phyloP scores from a whole-genome alignment of 2,329 filamentous ascomycete species.

The Aotearoamyces nothofagi region DNA sequence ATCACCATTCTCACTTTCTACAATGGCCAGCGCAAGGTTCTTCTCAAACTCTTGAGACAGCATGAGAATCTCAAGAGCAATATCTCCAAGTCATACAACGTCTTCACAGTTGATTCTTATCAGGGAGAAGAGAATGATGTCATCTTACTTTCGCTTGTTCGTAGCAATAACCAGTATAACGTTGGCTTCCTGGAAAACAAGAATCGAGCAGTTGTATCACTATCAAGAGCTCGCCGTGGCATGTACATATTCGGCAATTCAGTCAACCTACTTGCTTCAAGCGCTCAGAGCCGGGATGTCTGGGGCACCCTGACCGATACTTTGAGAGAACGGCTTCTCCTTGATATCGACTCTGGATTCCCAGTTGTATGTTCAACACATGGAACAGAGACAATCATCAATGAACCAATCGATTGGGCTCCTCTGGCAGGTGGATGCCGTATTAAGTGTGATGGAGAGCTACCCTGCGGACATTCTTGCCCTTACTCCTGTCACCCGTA shows the following conservation, averaged over 20 bases:
- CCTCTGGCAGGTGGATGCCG: conserved; percentile 36
- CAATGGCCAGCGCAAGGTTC: conserved; percentile 59
- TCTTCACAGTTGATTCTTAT: conserved; percentile 76
- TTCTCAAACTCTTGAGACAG: conserved; percentile 31
- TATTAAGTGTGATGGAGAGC: conserved; percentile 24
- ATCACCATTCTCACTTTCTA: conserved; percentile 84
- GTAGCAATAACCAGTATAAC: conserved; percentile 40
- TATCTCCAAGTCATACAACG: conserved; percentile 26
- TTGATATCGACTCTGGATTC: conserved; percentile 25
- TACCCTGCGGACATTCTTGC: conserved; percentile 18
- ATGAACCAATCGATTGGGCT: conserved; percentile 36
- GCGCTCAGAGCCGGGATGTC: conserved; percentile 10
- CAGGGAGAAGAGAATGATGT: conserved; percentile 86
- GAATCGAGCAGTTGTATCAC: conserved; percentile 41
- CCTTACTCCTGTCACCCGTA: conserved; percentile 14
- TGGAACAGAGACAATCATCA: conserved; percentile 31
- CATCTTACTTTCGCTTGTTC: conserved; percentile 65
- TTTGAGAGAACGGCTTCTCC: conserved; percentile 24
- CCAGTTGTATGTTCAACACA: conserved; percentile 52
- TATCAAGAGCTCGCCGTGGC: conserved; percentile 58
- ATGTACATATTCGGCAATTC: conserved; percentile 79
- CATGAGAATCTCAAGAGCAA: conserved; percentile 23
- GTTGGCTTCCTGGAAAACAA: conserved; percentile 62
- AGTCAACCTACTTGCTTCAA: conserved; percentile 23
- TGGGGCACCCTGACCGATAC: conserved; percentile 20